Evolutionary conservation across 2,329 filamentous ascomycete genomes (phyloP), one percentile per base, ranked within the genome.

Genomic region (Fusarium algeriense): DNA sequence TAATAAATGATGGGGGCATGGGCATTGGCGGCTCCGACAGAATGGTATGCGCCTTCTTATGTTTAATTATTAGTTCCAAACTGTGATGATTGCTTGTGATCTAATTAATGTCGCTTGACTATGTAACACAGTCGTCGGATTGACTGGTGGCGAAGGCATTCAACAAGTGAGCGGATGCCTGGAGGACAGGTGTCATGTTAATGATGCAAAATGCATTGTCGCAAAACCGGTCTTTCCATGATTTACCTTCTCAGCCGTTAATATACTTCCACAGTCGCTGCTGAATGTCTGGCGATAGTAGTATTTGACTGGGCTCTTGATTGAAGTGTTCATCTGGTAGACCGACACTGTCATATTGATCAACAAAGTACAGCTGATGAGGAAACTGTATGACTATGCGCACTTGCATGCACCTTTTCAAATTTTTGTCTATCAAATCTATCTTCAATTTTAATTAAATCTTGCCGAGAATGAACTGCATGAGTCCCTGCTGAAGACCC

Each of bases 401-500:
- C 17, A 48, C 23, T 35, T 54, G 23, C 30, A 32, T 37, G 12
- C 40, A 20, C 20, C 17, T 13, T 14, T 3, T 10, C 0, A 17
- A 37, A 19, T 4, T n/a, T 3, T 12, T 37, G 2, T 56, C 14
- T 45, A 26, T 45, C 7, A 19, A 5, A 10, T 57, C 1, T 55
- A 26, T 40, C 3, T 37, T 11, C 19, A 6, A 15, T 19, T 20
- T 4, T 10, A 4, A 10, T 34, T 32, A 73, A 3, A 66, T 60
- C 30, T 62, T 65, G 6, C 73, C 69, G 6, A 70, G 45, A n/a
- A 75, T 56, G 30, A 75, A 75, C 34, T 74, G 70, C 60, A 71
- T 68, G 5, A 75, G 56, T 14, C 73, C 73, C 15, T 75, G 66
- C 44, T 75, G 73, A 15, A 75, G 66, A 6, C 65, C 73, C 11